Evolutionary conservation across 176 grass and related monocot genomes (phyloP).

Genomic region (Melocanna baccifera): DNA sequence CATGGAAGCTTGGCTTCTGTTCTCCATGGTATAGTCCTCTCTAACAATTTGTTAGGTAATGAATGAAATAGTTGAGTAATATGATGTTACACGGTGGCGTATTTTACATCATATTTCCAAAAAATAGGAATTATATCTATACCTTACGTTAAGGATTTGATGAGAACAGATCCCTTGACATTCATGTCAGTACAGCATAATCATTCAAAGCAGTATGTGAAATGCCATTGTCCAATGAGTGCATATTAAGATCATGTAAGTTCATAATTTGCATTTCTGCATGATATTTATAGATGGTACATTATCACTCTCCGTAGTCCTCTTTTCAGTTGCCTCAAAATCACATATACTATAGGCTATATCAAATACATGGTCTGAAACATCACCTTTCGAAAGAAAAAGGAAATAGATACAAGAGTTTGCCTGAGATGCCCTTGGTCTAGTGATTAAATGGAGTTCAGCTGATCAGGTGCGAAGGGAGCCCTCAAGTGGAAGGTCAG

Average conservation of each 20-base stretch:
- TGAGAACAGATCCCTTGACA: slow-evolving; percentile 2
- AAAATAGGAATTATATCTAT: neutral
- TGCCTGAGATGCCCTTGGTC: slow-evolving; percentile 15
- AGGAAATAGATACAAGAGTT: neutral
- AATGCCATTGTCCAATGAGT: neutral
- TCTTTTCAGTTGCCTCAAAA: slow-evolving; percentile 15
- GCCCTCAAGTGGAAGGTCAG: slow-evolving; percentile 74
- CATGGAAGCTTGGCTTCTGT: slow-evolving; percentile 94
- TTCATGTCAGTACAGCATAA: neutral
- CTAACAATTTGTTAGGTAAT: slow-evolving; percentile 17
- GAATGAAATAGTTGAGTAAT: neutral
- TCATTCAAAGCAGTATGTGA: slow-evolving; percentile 3
- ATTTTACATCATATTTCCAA: slow-evolving; percentile 5
- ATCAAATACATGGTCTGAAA: neutral
- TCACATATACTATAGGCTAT: neutral
- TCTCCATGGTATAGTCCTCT: slow-evolving; percentile 73
- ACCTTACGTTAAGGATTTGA: neutral
- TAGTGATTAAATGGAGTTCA: slow-evolving; percentile 42
- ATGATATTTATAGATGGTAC: slow-evolving; percentile 3
- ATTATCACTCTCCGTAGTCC: neutral
- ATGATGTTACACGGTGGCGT: neutral
- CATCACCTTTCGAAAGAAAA: slow-evolving; percentile 1
- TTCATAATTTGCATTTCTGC: slow-evolving; percentile 20
- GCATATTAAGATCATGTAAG: neutral
- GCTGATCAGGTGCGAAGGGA: slow-evolving; percentile 74